Evolutionary conservation across 2,329 filamentous ascomycete genomes (phyloP), one percentile per base, ranked within the genome.

Genomic region (Diaporthe sp.): DNA sequence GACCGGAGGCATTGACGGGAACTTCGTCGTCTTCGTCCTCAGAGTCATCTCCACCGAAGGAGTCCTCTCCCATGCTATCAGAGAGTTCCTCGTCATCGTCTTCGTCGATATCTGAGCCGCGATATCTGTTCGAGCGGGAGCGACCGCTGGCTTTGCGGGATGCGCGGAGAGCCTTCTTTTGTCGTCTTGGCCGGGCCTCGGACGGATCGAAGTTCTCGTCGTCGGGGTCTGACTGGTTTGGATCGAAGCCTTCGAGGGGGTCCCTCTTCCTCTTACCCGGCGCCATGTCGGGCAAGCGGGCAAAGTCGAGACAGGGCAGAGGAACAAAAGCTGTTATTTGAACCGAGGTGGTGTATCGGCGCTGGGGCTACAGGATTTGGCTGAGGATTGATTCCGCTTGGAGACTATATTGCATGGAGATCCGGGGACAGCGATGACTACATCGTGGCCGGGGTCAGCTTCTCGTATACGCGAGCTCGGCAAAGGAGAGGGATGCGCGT

Each of bases 161-260:
- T 17, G 55, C 40, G 30, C 81, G 79, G 40, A 82, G 82, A 77
- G 84, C 82, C 77, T 85, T 86, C 76, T 81, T 82, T 66, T 75
- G 78, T 74, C 84, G 84, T 19, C 83, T 83, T 22, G 87, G 84
- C 40, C 84, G 83, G 35, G 83, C 85, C 77, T 87, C 86, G 30
- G 81, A 76, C 22, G 91, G 91, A 74, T 91, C 88, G 79, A 93
- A 93, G 81, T 92, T 92, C 77, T 91, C 90, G 80, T 93, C 91
- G 67, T 91, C 88, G 2, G 91, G 86, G 78, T 93, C 91, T 68
- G 91, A 93, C 80, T 91, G 89, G 81, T 92, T 92, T 4, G 89
- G 90, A 81, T 93, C 91, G 78, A 92, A 93, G 72, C 87, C 86
- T 77, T 90, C 87, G 72, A 91, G 83, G 40, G 84, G 80, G 74